Evolutionary conservation across 78 protist species (phyloP), one percentile per base, ranked within the genome.

Genomic region (Dictyostelium citrinum): DNA sequence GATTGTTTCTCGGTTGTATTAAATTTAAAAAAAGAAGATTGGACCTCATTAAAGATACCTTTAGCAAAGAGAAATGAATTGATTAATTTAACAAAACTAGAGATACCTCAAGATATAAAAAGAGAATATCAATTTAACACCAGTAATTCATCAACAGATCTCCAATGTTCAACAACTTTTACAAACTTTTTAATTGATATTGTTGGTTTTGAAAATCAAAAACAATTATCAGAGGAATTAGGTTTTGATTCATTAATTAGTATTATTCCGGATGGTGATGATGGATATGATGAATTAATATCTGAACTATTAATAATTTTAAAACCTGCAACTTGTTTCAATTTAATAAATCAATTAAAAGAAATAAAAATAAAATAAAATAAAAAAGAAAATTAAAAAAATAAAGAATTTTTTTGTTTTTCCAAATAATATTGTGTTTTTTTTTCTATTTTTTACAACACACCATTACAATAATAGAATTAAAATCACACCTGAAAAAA

Each of bases 11-110:
- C 81, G 24, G 81, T 75, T 39, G 81, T 75, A 11, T 43, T 75
- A 41, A 75, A 75, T 75, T 75, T 75, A 22, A 75, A 75, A 41
- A 75, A 75, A 75, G 81, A 75, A 75, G 81, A 75, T 41, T 75
- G 81, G 81, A 35, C 31, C n/a, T 75, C 81, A 39, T 17, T 75
- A n/a, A 75, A 75, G 27, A 75, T 75, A 31, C 81, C 81, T n/a
- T 43, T 75, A 24, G 49, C 61, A 22, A 75, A 75, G 16, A 75
- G 81, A 75, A 75, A 75, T 41, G 81, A 75, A 75, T 41, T 75
- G 10, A 75, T 75, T 5, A 75, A 75, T 75, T 46, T 75, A 20
- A 43, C 58, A 20, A 75, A 75, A 75, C 24, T 75, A 75, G 81
- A 75, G 45, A n/a, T 75, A 22, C 81, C 81, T 22, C 39, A 20